These are phyloP conservation scores for Yamadazyma mexicana DNA, from an alignment of 1,139 yeast genomes.

Conservation along the genomic window DNA sequence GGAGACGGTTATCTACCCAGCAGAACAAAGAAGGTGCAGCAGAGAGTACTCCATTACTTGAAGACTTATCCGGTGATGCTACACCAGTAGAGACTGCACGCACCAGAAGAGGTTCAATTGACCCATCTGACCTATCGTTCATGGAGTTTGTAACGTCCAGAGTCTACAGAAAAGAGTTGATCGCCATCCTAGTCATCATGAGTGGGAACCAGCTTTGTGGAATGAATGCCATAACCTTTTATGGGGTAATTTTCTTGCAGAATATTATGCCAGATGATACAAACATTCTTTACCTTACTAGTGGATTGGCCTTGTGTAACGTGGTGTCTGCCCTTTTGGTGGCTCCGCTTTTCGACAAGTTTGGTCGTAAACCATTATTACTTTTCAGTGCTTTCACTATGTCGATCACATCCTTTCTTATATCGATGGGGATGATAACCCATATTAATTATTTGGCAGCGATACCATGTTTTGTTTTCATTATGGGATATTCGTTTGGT, in stretches of 20 bases:
- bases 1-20: conserved; percentile 30
- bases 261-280: conserved; percentile 24
- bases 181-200: conserved; percentile 35
- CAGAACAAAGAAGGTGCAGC: conserved; percentile 9
- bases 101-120: conserved; percentile 27
- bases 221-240: conserved; percentile 41
- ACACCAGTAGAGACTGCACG: conserved; percentile 8
- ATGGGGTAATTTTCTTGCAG: conserved; percentile 36
- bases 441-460: conserved; percentile 52
- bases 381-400: conserved; percentile 59
- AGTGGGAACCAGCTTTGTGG: conserved; percentile 43
- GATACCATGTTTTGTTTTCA: conserved; percentile 62
- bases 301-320: conserved; percentile 32
- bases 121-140: conserved; percentile 27
- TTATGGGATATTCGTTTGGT: conserved; percentile 80
- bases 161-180: conserved; percentile 25
- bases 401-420: conserved; percentile 57
- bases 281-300: conserved; percentile 29
- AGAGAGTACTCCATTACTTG: conserved; percentile 15
- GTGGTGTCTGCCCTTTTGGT: conserved; percentile 27
- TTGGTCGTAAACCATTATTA: conserved; percentile 73
- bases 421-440: conserved; percentile 62
- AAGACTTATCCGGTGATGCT: conserved; percentile 10
- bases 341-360: conserved; percentile 40
- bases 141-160: conserved; percentile 22